Conservation (phyloP, 2,329 filamentous ascomycete species). For the Podosphaera fusca region DNA sequence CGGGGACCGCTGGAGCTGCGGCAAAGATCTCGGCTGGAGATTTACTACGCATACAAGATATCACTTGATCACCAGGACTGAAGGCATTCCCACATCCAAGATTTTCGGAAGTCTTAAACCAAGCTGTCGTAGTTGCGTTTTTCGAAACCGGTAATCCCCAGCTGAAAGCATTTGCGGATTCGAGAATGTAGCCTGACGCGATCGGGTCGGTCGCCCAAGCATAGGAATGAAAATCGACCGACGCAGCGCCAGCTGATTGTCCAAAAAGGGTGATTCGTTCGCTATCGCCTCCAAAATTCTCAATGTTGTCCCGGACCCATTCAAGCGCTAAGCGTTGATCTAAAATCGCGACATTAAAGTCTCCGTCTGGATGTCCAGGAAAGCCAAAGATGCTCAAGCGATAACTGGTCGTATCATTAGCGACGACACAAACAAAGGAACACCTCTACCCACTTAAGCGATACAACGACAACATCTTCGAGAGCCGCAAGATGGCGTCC, state of each 20-base stretch:
- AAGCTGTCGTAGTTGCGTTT: slow-evolving; percentile 5
- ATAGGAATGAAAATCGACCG: slow-evolving; percentile 15
- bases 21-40: slow-evolving; percentile 6
- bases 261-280: slow-evolving; percentile 19
- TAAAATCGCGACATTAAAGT: slow-evolving; percentile 22
- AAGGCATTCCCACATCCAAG: slow-evolving; percentile 14
- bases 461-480: slow-evolving; percentile 23
- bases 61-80: slow-evolving; percentile 6
- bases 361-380: slow-evolving; percentile 7
- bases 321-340: slow-evolving; percentile 18
- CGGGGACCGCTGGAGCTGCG: slow-evolving; percentile 4
- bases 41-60: slow-evolving; percentile 13
- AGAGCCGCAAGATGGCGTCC: slow-evolving; percentile 21
- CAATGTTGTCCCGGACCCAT: slow-evolving; percentile 17
- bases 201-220: slow-evolving; percentile 16
- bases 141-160: slow-evolving; percentile 10
- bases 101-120: slow-evolving; percentile 9
- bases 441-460: slow-evolving; percentile 21
- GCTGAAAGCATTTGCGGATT: slow-evolving; percentile 15
- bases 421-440: not conserved
- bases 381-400: slow-evolving; percentile 18
- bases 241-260: slow-evolving; percentile 23
- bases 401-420: slow-evolving; percentile 15
- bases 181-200: slow-evolving; percentile 13
- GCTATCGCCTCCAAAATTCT: slow-evolving; percentile 18